Evolutionary conservation across 768 basidiomycete species (phyloP).

Genomic region (Termitomyces heimii): DNA sequence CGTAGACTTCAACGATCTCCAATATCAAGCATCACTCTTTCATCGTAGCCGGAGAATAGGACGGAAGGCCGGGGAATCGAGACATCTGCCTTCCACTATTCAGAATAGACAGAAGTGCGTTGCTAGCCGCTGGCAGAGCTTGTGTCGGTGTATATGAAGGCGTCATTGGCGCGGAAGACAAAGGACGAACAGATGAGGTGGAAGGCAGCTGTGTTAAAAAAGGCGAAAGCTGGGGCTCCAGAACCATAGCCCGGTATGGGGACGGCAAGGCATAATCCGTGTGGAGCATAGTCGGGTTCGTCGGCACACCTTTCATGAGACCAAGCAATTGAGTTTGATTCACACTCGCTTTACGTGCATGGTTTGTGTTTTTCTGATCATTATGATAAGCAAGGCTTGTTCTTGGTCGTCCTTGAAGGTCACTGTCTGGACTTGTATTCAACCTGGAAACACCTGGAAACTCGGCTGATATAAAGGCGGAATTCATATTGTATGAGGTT

Average conservation of each 20-base stretch:
- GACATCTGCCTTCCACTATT: slow-evolving; percentile 9
- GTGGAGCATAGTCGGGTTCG: not conserved
- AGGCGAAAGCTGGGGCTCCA: not conserved
- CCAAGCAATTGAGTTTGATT: slow-evolving; percentile 44
- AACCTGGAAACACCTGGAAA: not conserved
- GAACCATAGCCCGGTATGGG: not conserved
- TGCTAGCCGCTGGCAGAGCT: slow-evolving; percentile 4
- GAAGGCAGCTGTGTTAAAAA: not conserved
- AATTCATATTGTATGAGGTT: not conserved
- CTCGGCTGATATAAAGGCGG: not conserved
- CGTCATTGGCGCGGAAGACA: not conserved
- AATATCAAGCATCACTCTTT: not conserved
- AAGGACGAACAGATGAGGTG: not conserved
- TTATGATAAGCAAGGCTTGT: slow-evolving; percentile 41
- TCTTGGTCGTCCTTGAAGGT: slow-evolving; percentile 40
- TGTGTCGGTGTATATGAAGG: not conserved
- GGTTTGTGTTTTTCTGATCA: slow-evolving; percentile 20
- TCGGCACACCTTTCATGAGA: slow-evolving; percentile 30
- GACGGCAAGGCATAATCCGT: not conserved
- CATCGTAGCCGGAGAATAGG: not conserved
- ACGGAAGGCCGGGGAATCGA: not conserved
- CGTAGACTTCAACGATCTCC: not conserved
- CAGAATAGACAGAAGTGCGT: slow-evolving; percentile 15
- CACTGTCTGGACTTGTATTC: slow-evolving; percentile 4
- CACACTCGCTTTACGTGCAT: slow-evolving; percentile 39